Percentiles rank a stretch among this genome's conserved stretches.
phyloP scores from a whole-genome alignment of 768 basidiomycete species.

The Sistotremastrum suecicum region DNA sequence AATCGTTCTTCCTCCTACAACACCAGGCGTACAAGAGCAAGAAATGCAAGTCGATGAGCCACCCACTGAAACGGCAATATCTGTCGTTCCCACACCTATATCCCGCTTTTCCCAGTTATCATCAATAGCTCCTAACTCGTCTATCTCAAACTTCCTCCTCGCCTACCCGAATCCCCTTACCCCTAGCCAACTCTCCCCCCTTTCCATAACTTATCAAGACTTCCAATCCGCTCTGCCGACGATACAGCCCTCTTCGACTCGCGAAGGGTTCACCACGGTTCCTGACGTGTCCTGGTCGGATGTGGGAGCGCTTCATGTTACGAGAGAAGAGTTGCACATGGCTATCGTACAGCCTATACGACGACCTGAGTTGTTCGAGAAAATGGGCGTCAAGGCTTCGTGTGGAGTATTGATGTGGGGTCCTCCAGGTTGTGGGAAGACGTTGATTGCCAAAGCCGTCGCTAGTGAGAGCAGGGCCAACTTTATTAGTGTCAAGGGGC shows the following conservation, averaged over 20 bases:
- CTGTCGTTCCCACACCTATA: slow-evolving; percentile 7
- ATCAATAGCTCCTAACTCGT: slow-evolving; percentile 34
- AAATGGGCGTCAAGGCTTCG: slow-evolving; percentile 80
- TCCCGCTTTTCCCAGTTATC: slow-evolving; percentile 22
- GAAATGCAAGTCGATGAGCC: slow-evolving; percentile 25
- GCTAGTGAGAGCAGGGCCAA: slow-evolving; percentile 93
- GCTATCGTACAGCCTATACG: slow-evolving; percentile 92
- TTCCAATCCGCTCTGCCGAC: slow-evolving; percentile 72
- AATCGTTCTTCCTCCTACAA: slow-evolving; percentile 31
- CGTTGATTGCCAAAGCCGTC: slow-evolving; percentile 92
- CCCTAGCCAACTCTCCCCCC: slow-evolving; percentile 58
- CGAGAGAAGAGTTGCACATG: slow-evolving; percentile 90
- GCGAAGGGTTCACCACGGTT: slow-evolving; percentile 95
- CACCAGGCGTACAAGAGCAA: slow-evolving; percentile 9
- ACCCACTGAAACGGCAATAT: slow-evolving; percentile 6
- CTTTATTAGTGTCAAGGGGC: slow-evolving; percentile 97
- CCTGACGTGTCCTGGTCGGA: slow-evolving; percentile 94
- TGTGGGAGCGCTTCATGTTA: slow-evolving; percentile 78
- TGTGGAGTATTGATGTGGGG: slow-evolving; percentile 98
- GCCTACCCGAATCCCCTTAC: slow-evolving; percentile 77
- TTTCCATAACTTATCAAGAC: slow-evolving; percentile 71
- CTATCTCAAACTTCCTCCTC: slow-evolving; percentile 82
- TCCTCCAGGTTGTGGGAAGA: slow-evolving; percentile 97
- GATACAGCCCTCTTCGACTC: slow-evolving; percentile 91
- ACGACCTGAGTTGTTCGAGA: slow-evolving; percentile 75